These are phyloP conservation scores for Pseudogymnoascus sp. DNA, from an alignment of 2,329 filamentous ascomycete genomes.

Conservation along the genomic window DNA sequence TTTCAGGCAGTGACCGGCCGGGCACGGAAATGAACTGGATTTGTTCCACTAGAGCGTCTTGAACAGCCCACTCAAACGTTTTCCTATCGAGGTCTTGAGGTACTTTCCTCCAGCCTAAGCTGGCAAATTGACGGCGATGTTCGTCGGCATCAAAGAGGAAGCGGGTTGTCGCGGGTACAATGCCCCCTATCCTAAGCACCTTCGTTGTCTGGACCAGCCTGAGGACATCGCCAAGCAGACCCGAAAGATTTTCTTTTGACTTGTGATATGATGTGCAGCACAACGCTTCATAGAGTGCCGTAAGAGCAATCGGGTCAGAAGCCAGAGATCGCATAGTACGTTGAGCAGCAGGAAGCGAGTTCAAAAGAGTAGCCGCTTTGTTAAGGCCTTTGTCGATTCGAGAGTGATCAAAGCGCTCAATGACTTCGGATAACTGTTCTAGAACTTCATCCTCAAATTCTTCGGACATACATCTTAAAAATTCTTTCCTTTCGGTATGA, in stretches of 20 bases:
- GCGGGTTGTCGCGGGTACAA: conserved; percentile 70
- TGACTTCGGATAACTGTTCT: conserved; percentile 44
- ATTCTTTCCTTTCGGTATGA: conserved; percentile 58
- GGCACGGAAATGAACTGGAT: conserved; percentile 49
- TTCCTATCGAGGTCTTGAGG: conserved; percentile 54
- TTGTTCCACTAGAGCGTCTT: conserved; percentile 59
- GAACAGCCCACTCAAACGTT: conserved; percentile 84
- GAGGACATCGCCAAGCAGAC: conserved; percentile 72
- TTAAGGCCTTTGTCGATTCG: conserved; percentile 53
- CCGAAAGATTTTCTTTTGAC: conserved; percentile 22
- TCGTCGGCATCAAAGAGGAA: conserved; percentile 74
- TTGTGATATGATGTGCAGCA: conserved; percentile 76
- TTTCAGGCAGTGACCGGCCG: conserved; percentile 33
- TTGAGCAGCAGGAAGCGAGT: conserved; percentile 25
- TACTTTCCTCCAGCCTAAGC: conserved; percentile 57
- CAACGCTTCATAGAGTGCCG: conserved; percentile 80
- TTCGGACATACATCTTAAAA: conserved; percentile 55
- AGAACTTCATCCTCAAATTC: conserved; percentile 40
- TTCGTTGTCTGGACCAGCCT: conserved; percentile 69
- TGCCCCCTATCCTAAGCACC: conserved; percentile 66
- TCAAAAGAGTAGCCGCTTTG: conserved; percentile 47
- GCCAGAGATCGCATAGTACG: conserved; percentile 24
- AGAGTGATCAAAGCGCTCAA: conserved; percentile 52
- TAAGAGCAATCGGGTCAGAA: conserved; percentile 51
- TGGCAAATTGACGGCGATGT: conserved; percentile 57